Percentiles rank a stretch among this genome's conserved stretches.
Evolutionary conservation across 1,284 basidiomycete species (phyloP).

Genomic region (Bondarzewia mesenterica): DNA sequence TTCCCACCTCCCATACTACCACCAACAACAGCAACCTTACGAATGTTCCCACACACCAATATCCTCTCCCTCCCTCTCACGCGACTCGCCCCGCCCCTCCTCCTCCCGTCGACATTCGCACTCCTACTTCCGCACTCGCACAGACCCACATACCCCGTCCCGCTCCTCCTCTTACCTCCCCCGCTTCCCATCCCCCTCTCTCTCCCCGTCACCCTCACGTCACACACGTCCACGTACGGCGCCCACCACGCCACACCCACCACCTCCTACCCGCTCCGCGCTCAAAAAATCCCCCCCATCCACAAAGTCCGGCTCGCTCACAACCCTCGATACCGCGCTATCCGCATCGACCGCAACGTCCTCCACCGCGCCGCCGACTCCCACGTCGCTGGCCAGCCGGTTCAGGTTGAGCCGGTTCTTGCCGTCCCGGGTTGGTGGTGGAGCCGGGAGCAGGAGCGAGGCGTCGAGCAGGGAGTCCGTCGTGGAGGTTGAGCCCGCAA

Average conservation of each 20-base stretch:
- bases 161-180: not conserved
- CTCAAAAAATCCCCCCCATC: slow-evolving; percentile 44
- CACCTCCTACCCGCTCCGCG: slow-evolving; percentile 53
- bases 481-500: slow-evolving; percentile 13
- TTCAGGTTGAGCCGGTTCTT: not conserved
- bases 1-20: not conserved
- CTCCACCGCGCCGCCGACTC: slow-evolving; percentile 28
- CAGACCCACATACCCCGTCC: not conserved
- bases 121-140: slow-evolving; percentile 5
- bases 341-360: slow-evolving; percentile 29
- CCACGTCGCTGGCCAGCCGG: not conserved
- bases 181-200: not conserved
- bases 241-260: slow-evolving; percentile 27
- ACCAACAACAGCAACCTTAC: no score
- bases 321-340: slow-evolving; percentile 20
- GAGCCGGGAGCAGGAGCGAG: not conserved
- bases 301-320: slow-evolving; percentile 25
- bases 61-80: slow-evolving; percentile 9
- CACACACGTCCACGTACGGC: slow-evolving; percentile 14
- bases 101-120: slow-evolving; percentile 10
- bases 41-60: slow-evolving; percentile 16
- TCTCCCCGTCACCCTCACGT: not conserved
- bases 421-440: not conserved
- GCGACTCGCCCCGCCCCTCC: slow-evolving; percentile 6
- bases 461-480: not conserved